Evolutionary conservation across 2,329 filamentous ascomycete genomes (phyloP).

Genomic region (Talaromyces rugulosus): DNA sequence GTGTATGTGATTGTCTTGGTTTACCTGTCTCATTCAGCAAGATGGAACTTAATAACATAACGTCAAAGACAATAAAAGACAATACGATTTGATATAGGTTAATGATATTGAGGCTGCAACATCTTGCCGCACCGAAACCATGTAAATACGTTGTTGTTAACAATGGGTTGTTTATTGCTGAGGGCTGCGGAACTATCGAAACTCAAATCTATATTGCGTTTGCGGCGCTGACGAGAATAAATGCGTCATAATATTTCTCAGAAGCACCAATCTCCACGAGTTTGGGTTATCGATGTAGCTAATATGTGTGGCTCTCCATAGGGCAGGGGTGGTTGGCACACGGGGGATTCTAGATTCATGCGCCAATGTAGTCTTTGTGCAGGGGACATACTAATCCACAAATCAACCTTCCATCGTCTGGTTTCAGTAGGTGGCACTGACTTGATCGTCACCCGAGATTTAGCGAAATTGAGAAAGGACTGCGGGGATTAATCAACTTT

Average conservation of each 20-base stretch:
- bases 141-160: too few relatives aligned
- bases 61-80: not conserved
- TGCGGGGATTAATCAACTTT: not conserved
- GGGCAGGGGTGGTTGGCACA: not conserved
- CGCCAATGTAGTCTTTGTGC: not conserved
- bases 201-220: not conserved
- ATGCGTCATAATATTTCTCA: not conserved
- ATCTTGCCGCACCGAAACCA: too few relatives aligned
- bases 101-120: not conserved
- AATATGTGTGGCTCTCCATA: not conserved
- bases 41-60: not conserved
- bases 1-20: not conserved
- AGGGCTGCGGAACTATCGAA: not conserved
- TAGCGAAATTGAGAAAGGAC: not conserved
- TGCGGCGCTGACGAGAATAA: not conserved
- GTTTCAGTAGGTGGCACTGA: not conserved
- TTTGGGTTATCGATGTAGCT: not conserved
- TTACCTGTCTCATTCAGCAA: not conserved
- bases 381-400: not conserved
- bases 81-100: not conserved
- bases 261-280: not conserved
- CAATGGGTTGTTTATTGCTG: too few relatives aligned
- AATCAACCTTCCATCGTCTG: not conserved
- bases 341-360: not conserved
- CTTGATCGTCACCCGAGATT: not conserved